Conservation (phyloP, 73 alveolate genomes). For the Stentor roeselii region DNA sequence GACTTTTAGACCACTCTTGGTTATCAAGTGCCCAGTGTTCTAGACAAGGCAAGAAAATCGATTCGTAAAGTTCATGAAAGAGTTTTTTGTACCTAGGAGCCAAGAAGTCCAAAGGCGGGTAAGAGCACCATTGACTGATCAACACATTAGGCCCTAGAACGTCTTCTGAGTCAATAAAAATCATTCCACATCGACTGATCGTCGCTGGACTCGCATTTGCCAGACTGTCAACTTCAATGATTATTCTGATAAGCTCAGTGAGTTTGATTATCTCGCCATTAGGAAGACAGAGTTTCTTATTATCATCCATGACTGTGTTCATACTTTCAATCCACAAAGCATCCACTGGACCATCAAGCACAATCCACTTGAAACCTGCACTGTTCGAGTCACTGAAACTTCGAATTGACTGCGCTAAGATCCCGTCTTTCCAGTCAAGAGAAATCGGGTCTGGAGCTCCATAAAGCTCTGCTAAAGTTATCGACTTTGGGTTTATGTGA, state of each 20-base stretch:
- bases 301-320: conserved; percentile 98
- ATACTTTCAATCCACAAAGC: conserved; percentile 98
- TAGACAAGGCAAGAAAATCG: conserved; percentile 27
- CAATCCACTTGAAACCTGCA: conserved; percentile 83
- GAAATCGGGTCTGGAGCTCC: conserved; percentile 92
- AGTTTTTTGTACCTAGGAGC: conserved; percentile 39
- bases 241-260: conserved; percentile 85
- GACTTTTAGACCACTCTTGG: conserved; percentile 8
- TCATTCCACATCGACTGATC: conserved; percentile 98
- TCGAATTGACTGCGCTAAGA: conserved; percentile 88
- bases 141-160: conserved; percentile 86
- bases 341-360: conserved; percentile 97
- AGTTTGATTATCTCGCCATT: conserved; percentile 97
- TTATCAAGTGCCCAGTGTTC: conserved; percentile 29
- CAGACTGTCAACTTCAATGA: conserved; percentile 96
- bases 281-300: conserved; percentile 91
- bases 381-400: conserved; percentile 83
- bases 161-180: conserved; percentile 90
- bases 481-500: conserved; percentile 94
- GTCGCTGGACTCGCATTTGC: conserved; percentile 98
- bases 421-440: conserved; percentile 98
- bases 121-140: conserved; percentile 75
- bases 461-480: conserved; percentile 87
- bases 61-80: conserved; percentile 32
- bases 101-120: conserved; percentile 54